Percentiles rank a stretch among this genome's conserved stretches.
Conservation (phyloP, 768 basidiomycete genomes). For the Suillus americanus region DNA sequence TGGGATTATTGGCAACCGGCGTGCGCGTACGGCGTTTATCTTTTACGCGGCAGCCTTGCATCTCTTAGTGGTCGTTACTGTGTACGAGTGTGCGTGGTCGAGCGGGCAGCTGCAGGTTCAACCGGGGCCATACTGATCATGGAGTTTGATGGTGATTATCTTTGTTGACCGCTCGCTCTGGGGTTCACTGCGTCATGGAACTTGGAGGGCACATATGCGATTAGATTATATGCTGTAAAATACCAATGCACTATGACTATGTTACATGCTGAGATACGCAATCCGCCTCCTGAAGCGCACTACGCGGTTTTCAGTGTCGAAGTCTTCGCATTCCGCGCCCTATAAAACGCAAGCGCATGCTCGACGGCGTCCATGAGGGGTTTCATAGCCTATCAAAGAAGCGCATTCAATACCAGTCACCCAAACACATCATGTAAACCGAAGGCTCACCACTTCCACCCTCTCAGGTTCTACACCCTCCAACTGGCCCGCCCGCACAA, state of each 20-base stretch:
- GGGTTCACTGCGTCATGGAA: neutral
- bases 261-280: neutral
- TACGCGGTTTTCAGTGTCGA: conserved; percentile 1
- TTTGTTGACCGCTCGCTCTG: neutral
- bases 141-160: neutral
- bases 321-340: conserved; percentile 33
- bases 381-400: conserved; percentile 62
- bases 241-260: conserved; percentile 5
- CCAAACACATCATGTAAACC: neutral
- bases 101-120: conserved; percentile 52
- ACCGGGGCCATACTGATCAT: conserved; percentile 41
- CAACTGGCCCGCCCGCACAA: conserved; percentile 62
- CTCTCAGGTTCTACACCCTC: conserved; percentile 61
- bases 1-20: conserved; percentile 83
- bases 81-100: conserved; percentile 68
- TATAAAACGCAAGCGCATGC: conserved; percentile 65
- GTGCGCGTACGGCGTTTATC: conserved; percentile 87
- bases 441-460: conserved; percentile 60
- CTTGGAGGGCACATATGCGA: neutral
- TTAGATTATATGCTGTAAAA: conserved; percentile 9
- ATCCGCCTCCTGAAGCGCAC: neutral
- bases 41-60: conserved; percentile 83
- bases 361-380: conserved; percentile 73
- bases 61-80: conserved; percentile 75
- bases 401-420: neutral